Base-by-base conservation (phyloP, 2,329 filamentous ascomycete genomes). In the Pseudogymnoascus sp. region DNA sequence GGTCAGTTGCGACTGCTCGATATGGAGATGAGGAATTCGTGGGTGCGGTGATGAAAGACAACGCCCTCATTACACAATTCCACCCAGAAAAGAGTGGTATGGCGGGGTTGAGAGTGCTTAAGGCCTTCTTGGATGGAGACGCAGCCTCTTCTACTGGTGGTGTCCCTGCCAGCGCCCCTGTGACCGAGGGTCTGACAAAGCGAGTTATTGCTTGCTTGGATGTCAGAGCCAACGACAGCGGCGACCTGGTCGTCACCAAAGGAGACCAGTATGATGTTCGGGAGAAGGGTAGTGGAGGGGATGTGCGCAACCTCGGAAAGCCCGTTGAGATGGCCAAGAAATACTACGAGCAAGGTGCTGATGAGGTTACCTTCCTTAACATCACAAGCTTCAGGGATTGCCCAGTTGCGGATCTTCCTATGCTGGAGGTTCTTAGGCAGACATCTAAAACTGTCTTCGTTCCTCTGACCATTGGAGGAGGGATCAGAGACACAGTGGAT, bases 231-330 rank as follows among this genome's bases (percentile, higher is more conserved):
- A 99, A 99, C 75, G 95, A 99, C 74, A 82, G 89, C 65, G 95
- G 95, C 35, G 95, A 99, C 75, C 81, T 99, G 8, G 95, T 99
- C 0, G 95, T 99, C 38, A 99, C 95, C 12, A 99, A 99, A 77
- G 95, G 95, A 63, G 95, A 99, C 76, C 93, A 97, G 75, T 99
- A 99, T 78, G 95, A 99, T 71, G 95, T 99, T 5, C 90, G 95
- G 33, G 95, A 97, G 72, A 97, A 97, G 77, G 80, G 80, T 21
- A 80, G 78, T 12, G 80, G 80, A 63, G 81, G 84, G 62, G 79
- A 83, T 68, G 93, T 99, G 37, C 87, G 95, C 66, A 99, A 99
- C 75, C 82, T 99, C 3, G 95, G 95, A 67, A 99, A 99, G 77
- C 95, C 95, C 1, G 93, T 99, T 59, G 92, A 96, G 67, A 90